Evolutionary conservation across 176 grass and related monocot species (phyloP), one percentile per base, ranked within the genome.

Genomic region (Musa schizocarpa): DNA sequence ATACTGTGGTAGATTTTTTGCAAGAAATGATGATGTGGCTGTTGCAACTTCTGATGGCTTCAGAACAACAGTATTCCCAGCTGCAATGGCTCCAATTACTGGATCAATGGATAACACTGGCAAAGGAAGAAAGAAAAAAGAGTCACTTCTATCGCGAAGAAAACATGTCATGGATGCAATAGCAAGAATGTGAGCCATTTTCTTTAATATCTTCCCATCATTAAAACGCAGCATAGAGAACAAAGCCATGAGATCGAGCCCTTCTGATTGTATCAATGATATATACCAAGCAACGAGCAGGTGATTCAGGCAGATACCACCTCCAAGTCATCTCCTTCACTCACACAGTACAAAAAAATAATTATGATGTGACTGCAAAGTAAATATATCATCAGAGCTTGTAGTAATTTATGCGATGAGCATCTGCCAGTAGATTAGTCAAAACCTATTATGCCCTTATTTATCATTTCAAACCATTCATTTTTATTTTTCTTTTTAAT

Each of bases 11-110:
- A 98, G 68, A 80, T 89, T 53, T 67, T 82, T 91, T 0, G 94
- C 80, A 0, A 98, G 81, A 73, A 98, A 3, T 66, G 75, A 62
- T 11, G 94, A 93, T 26, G 87, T 98, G 19, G 94, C 86, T 43
- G 90, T 84, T 0, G 94, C 82, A 80, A 98, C 64, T 72, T 98
- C 94, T 66, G 94, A 98, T 65, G 94, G 94, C 71, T 98, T 98
- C 68, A 98, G 75, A 21, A 93, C 84, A 69, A 92, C 90, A n/a
- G 82, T 63, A 66, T 93, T 93, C 49, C 94, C 94, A 65, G 94
- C 88, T 52, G 88, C 86, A 54, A 98, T 98, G 27, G 94, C 94
- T 70, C 94, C 94, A 43, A 98, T 93, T 58, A 98, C 82, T 0
- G 94, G 94, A 1, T 93, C 90, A 62, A 98, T 80, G 54, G 88